These are phyloP conservation scores for Magnusiomyces ingens DNA, from an alignment of 1,139 yeast species.

Conservation along the genomic window DNA sequence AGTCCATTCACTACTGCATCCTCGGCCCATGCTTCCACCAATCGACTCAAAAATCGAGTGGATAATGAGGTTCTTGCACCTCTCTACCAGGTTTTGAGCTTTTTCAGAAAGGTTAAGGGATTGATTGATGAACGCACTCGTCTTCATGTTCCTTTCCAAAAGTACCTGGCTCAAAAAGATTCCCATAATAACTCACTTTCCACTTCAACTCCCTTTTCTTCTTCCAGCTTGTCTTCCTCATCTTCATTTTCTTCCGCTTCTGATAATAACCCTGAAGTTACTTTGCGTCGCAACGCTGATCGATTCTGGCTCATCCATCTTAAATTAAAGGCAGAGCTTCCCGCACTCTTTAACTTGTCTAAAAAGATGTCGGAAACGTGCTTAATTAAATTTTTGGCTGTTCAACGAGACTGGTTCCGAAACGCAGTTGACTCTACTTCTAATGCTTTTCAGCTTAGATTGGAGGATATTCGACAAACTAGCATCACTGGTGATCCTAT, in stretches of 20 bases:
- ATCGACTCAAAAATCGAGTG: slow-evolving; percentile 20
- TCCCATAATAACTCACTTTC: slow-evolving; percentile 1
- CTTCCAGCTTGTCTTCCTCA: background rate
- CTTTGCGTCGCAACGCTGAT: slow-evolving; percentile 19
- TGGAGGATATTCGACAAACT: slow-evolving; percentile 9
- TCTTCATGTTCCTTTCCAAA: slow-evolving; percentile 21
- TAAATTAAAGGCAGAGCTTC: slow-evolving; percentile 26
- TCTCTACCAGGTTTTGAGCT: slow-evolving; percentile 22
- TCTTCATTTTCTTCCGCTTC: background rate
- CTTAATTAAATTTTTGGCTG: slow-evolving; percentile 21
- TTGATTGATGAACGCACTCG: slow-evolving; percentile 21
- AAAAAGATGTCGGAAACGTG: slow-evolving; percentile 23
- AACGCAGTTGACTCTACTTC: slow-evolving; percentile 26
- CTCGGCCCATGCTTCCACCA: slow-evolving; percentile 22
- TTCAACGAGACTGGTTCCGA: slow-evolving; percentile 27
- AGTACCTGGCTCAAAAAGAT: slow-evolving; percentile 21
- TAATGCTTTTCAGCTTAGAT: slow-evolving; percentile 16
- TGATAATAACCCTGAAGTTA: slow-evolving; percentile 3
- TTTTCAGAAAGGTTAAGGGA: slow-evolving; percentile 23
- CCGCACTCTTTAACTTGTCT: slow-evolving; percentile 24
- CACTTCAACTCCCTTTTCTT: background rate
- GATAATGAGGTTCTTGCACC: slow-evolving; percentile 25
- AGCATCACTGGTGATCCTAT: slow-evolving; percentile 9
- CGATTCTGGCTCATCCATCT: slow-evolving; percentile 24
- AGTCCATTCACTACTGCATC: slow-evolving; percentile 23